These are phyloP conservation scores for Phyllosticta citribraziliensis DNA, from an alignment of 2,329 filamentous ascomycete species.

Conservation along the genomic window DNA sequence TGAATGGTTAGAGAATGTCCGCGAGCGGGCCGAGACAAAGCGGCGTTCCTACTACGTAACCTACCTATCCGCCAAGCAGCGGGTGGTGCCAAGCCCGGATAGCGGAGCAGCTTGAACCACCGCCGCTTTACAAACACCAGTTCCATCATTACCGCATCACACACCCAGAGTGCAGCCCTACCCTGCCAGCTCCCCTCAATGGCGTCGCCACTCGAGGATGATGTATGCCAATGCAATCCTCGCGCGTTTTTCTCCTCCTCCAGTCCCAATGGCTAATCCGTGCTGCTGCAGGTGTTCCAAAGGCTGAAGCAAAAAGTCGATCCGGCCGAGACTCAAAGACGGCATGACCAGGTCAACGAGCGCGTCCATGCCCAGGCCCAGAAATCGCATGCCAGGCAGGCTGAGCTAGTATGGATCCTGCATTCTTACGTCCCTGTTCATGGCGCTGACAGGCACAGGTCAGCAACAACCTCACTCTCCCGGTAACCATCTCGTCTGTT, in stretches of 20 bases:
- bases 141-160: background rate
- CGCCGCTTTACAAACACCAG: constrained; percentile 2
- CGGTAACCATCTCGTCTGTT: constrained; percentile 79
- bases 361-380: constrained; percentile 48
- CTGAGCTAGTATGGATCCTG: constrained; percentile 49
- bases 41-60: background rate
- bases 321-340: constrained; percentile 48
- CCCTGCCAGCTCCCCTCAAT: constrained; percentile 22
- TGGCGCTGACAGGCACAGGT: constrained; percentile 6
- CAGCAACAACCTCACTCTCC: constrained; percentile 72
- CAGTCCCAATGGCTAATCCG: background rate
- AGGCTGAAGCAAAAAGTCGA: constrained; percentile 49
- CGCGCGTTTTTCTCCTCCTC: background rate
- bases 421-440: background rate
- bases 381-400: constrained; percentile 53
- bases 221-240: constrained; percentile 31
- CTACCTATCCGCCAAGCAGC: background rate
- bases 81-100: background rate
- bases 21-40: background rate
- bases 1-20: background rate
- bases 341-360: constrained; percentile 51
- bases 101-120: background rate
- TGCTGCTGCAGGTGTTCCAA: constrained; percentile 46
- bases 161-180: background rate
- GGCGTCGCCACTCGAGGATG: constrained; percentile 36